phyloP scores from a whole-genome alignment of 2,329 filamentous ascomycete species.

The Balansia obtecta region DNA sequence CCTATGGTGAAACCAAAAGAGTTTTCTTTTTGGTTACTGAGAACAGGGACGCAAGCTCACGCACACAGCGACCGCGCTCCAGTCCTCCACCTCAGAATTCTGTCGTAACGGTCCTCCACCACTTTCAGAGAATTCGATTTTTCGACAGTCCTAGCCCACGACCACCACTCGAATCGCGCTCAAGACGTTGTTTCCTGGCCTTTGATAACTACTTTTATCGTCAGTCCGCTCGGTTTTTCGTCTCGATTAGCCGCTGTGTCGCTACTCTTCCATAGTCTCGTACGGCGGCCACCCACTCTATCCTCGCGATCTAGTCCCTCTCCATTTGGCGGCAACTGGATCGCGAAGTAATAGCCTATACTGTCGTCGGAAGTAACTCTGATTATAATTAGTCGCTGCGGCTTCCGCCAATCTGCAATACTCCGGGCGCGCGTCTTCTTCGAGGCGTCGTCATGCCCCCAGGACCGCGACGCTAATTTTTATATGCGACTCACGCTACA shows the following conservation, averaged over 20 bases:
- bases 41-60: conserved; percentile 6
- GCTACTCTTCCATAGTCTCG: conserved; percentile 3
- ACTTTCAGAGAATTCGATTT: conserved; percentile 18
- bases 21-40: conserved; percentile 8
- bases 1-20: conserved; percentile 6
- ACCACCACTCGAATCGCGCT: conserved; percentile 12
- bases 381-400: conserved; percentile 3
- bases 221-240: conserved; percentile 4
- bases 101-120: conserved; percentile 18
- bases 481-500: conserved; percentile 22
- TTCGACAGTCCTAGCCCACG: conserved; percentile 11
- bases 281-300: not conserved
- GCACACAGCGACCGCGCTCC: conserved; percentile 15
- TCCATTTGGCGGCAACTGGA: not conserved
- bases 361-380: not conserved
- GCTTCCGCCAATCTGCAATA: not conserved
- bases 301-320: not conserved
- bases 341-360: not conserved
- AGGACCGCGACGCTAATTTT: conserved; percentile 38
- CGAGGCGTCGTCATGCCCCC: conserved; percentile 46
- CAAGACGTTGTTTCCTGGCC: conserved; percentile 9
- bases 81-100: conserved; percentile 4
- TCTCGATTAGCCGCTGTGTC: conserved; percentile 1
- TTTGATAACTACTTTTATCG: conserved; percentile 2
- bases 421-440: conserved; percentile 26